Conservation (phyloP, 2,329 filamentous ascomycete species). For the Verticillium klebahnii region DNA sequence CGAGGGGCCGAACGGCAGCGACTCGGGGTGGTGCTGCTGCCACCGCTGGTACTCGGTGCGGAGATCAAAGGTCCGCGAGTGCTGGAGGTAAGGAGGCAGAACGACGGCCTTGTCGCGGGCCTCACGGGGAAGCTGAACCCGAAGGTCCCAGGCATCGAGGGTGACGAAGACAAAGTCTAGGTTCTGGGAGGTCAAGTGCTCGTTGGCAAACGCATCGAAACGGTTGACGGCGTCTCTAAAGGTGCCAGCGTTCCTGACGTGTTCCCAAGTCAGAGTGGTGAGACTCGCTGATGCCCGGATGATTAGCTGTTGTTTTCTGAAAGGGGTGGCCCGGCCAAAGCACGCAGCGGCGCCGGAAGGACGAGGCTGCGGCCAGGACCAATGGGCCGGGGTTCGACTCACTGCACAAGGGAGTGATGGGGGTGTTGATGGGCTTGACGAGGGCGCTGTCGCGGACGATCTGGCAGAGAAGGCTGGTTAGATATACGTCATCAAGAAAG, state of each 20-base stretch:
- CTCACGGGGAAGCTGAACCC: constrained; percentile 94
- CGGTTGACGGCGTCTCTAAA: constrained; percentile 96
- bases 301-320: constrained; percentile 4
- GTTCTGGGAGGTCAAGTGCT: constrained; percentile 86
- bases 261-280: constrained; percentile 97
- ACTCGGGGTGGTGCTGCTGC: constrained; percentile 98
- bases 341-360: neutral
- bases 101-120: constrained; percentile 98
- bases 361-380: neutral
- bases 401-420: constrained; percentile 98
- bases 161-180: constrained; percentile 98
- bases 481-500: constrained; percentile 10
- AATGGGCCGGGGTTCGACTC: constrained; percentile 43
- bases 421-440: constrained; percentile 97
- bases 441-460: constrained; percentile 92
- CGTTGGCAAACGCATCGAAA: constrained; percentile 89
- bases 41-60: constrained; percentile 97
- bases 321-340: neutral
- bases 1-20: constrained; percentile 90
- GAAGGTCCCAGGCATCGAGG: constrained; percentile 95
- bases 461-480: constrained; percentile 40
- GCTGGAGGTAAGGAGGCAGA: constrained; percentile 91
- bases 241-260: constrained; percentile 93
- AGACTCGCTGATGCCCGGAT: constrained; percentile 67
- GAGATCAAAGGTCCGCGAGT: constrained; percentile 94